Conservation (phyloP, 2,329 filamentous ascomycete genomes). For the Leptographium flavum region DNA sequence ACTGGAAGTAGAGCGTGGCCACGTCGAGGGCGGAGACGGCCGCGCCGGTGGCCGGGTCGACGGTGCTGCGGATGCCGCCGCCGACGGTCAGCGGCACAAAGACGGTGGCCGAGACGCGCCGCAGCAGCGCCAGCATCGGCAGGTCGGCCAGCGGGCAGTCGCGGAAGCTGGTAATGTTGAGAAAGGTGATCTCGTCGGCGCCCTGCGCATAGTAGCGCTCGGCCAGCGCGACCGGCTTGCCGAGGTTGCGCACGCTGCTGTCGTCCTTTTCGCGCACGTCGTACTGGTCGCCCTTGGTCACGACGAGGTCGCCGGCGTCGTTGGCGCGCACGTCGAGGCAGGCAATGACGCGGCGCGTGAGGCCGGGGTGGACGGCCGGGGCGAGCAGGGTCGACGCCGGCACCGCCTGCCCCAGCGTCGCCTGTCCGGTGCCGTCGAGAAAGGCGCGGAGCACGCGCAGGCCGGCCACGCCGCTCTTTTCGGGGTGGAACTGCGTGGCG, state of each 20-base stretch:
- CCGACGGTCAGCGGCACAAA: constrained; percentile 95
- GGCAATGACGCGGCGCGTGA: constrained; percentile 89
- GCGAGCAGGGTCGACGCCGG: too few relatives aligned
- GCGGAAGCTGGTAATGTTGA: constrained; percentile 97
- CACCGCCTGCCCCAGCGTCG: constrained; percentile 25
- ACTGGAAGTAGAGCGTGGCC: constrained; percentile 93
- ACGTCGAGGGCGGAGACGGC: constrained; percentile 83
- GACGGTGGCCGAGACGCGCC: constrained; percentile 74
- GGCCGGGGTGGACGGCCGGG: constrained; percentile 28
- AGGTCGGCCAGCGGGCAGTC: constrained; percentile 85
- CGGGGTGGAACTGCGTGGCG: constrained; percentile 92
- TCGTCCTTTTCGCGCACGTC: constrained; percentile 82
- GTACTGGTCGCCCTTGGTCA: constrained; percentile 98
- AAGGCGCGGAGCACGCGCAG: constrained; percentile 76
- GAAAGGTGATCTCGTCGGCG: constrained; percentile 90
- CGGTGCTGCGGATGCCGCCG: constrained; percentile 84
- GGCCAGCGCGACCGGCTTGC: constrained; percentile 93
- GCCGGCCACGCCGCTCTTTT: constrained; percentile 88
- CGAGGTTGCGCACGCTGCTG: constrained; percentile 72
- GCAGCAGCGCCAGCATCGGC: constrained; percentile 90
- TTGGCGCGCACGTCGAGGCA: constrained; percentile 93
- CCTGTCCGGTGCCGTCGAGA: constrained; percentile 52
- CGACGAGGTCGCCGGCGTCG: constrained; percentile 85
- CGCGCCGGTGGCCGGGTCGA: constrained; percentile 77
- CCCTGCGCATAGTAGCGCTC: constrained; percentile 90